Percentiles rank a stretch among this genome's conserved stretches.
Evolutionary conservation across 768 basidiomycete genomes (phyloP).

Genomic region (Heimioporus sp.): DNA sequence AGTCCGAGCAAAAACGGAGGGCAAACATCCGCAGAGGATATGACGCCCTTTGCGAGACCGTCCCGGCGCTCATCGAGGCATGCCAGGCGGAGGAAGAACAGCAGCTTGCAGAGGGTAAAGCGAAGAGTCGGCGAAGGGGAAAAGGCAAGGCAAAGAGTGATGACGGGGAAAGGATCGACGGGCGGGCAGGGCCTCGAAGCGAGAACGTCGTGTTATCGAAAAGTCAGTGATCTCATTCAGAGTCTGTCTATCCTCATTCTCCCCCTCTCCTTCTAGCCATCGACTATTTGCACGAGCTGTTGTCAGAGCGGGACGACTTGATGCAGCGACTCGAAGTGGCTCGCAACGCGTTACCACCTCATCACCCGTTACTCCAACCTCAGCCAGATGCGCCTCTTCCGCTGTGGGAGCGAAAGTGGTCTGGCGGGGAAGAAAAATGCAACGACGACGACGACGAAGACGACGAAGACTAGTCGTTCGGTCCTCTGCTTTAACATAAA

Average conservation of each 20-base stretch:
- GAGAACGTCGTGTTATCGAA: slow-evolving; percentile 88
- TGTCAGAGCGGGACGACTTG: slow-evolving; percentile 57
- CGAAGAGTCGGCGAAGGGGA: slow-evolving; percentile 36
- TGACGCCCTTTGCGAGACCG: slow-evolving; percentile 80
- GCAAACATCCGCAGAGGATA: slow-evolving; percentile 90
- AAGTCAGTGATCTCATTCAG: slow-evolving; percentile 48
- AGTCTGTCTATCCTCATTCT: slow-evolving; percentile 1
- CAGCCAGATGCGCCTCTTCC: slow-evolving; percentile 33
- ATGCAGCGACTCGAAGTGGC: slow-evolving; percentile 59
- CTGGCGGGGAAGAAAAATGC: slow-evolving; percentile 60
- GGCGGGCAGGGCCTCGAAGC: slow-evolving; percentile 85
- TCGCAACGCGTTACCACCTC: slow-evolving; percentile 51
- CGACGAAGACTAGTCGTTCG: slow-evolving; percentile 32
- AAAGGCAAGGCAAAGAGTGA: slow-evolving; percentile 40
- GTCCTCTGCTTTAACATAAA: neutral
- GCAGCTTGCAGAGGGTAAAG: slow-evolving; percentile 31
- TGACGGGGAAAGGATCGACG: slow-evolving; percentile 68
- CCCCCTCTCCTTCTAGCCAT: slow-evolving; percentile 54
- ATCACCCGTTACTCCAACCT: slow-evolving; percentile 53
- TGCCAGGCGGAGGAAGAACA: slow-evolving; percentile 73
- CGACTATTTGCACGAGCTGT: slow-evolving; percentile 72
- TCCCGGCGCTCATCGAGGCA: slow-evolving; percentile 80
- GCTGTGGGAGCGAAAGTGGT: slow-evolving; percentile 85
- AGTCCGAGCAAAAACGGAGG: slow-evolving; percentile 90
- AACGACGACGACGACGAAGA: slow-evolving; percentile 50